Percentiles rank a stretch among this genome's conserved stretches.
These are phyloP conservation scores for Phytophthora megakarya DNA, from an alignment of 352 stramenopile genomes.

Conservation along the genomic window DNA sequence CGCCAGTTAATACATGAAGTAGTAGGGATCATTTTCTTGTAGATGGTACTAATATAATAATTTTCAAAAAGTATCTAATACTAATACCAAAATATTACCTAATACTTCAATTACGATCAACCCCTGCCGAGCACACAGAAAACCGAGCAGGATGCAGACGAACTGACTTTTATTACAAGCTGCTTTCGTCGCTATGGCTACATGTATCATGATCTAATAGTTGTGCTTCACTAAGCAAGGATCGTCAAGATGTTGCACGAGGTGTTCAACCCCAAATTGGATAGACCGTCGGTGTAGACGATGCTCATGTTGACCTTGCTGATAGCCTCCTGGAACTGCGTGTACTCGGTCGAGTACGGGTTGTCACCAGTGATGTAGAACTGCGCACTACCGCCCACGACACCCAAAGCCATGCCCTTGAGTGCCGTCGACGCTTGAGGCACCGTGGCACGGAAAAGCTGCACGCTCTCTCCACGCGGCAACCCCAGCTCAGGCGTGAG, in stretches of 20 bases:
- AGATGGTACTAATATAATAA: too few species aligned
- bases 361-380: conserved; percentile 66
- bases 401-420: conserved; percentile 44
- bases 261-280: conserved; percentile 41
- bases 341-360: conserved; percentile 45
- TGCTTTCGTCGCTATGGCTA: conserved; percentile 22
- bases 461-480: conserved; percentile 51
- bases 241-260: conserved; percentile 47
- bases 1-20: too few species aligned
- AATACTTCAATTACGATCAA: too few species aligned
- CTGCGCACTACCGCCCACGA: conserved; percentile 44
- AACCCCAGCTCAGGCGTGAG: conserved; percentile 45
- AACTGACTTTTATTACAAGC: conserved; percentile 31
- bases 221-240: conserved; percentile 23
- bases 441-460: conserved; percentile 59
- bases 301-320: conserved; percentile 60
- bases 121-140: not conserved
- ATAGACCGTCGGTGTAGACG: conserved; percentile 60
- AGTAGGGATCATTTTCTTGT: too few species aligned
- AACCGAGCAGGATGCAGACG: conserved; percentile 7
- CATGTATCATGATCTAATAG: conserved; percentile 25
- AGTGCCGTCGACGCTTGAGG: conserved; percentile 39
- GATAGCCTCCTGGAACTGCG: conserved; percentile 49
- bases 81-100: too few species aligned
- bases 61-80: too few species aligned